These are phyloP conservation scores for Aspergillus ruber DNA, from an alignment of 2,329 filamentous ascomycete genomes.

Conservation along the genomic window DNA sequence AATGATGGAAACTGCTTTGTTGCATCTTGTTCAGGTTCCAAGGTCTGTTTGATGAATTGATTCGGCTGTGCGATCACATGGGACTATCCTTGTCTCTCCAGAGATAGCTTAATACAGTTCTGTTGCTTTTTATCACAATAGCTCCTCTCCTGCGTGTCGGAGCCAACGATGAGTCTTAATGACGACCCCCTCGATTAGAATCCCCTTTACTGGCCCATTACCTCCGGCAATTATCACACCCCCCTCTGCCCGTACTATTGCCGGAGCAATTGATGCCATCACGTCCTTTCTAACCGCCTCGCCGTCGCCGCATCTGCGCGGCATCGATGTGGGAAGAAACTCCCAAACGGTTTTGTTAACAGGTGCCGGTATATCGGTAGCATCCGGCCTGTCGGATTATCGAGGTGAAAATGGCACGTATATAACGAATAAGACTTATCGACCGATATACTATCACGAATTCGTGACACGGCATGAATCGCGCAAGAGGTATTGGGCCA, in stretches of 20 bases:
- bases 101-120: too few relatives aligned
- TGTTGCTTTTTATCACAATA: not conserved
- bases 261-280: conserved; percentile 71
- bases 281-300: conserved; percentile 65
- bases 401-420: conserved; percentile 86
- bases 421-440: conserved; percentile 79
- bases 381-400: conserved; percentile 89
- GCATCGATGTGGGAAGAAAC: conserved; percentile 38
- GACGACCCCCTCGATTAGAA: conserved; percentile 71
- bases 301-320: conserved; percentile 44
- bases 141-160: not conserved
- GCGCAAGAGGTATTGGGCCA: conserved; percentile 89
- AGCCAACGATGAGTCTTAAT: conserved; percentile 41
- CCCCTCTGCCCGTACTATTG: conserved; percentile 59
- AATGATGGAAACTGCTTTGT: too few relatives aligned
- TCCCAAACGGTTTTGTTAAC: conserved; percentile 61
- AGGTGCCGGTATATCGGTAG: conserved; percentile 87
- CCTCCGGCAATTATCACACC: conserved; percentile 71
- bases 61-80: too few relatives aligned
- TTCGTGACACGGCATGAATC: conserved; percentile 76
- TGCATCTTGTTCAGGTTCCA: too few relatives aligned
- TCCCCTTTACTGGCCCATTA: conserved; percentile 82
- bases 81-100: too few relatives aligned
- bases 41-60: too few relatives aligned
- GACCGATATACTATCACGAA: conserved; percentile 89